Evolutionary conservation across 176 grass and related monocot genomes (phyloP), one percentile per base, ranked within the genome.

Genomic region (Musa beccarii): DNA sequence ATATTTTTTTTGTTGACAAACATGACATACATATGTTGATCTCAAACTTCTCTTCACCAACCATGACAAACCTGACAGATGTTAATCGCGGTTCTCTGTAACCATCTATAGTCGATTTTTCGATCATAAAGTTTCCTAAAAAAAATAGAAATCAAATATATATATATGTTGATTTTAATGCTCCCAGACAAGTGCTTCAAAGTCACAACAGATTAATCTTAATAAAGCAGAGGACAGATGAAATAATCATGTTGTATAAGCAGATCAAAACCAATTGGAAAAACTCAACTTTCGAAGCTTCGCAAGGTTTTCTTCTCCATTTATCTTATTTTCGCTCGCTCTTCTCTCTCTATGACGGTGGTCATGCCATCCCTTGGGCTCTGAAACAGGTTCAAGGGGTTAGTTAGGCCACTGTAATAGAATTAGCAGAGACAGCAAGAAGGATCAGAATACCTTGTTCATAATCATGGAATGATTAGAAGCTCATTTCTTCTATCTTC

Each of bases 181-280:
- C 4, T 43, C 3, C 34, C 34, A 43, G 34, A 43, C 34, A 43
- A 43, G 34, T 43, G 34, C 34, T 43, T 43, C 34, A 43, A 43
- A 43, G 34, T 43, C 34, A 43, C 34, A 43, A 5, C 34, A 43
- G 34, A 43, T 43, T 43, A 5, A 43, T 43, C 34, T 43, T 43
- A 43, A 43, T 43, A 43, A 6, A 43, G 5, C 6, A 43, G 34
- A 43, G 34, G 34, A 5, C 34, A 43, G 34, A 43, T 43, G 4
- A 43, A 43, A 43, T 43, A 43, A 43, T 43, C 34, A 43, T 43
- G 34, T 43, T 61, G 57, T 8, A 61, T 61, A 61, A 43, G 34
- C 15, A 61, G n/a, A 21, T 79, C 78, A 89, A 67, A 92, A 97
- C 93, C 93, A 97, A 83, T 92, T 97, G 9, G 93, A 90, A 74